Evolutionary conservation across 345 rosid genomes (phyloP).

Genomic region (Fremontodendron californicum): DNA sequence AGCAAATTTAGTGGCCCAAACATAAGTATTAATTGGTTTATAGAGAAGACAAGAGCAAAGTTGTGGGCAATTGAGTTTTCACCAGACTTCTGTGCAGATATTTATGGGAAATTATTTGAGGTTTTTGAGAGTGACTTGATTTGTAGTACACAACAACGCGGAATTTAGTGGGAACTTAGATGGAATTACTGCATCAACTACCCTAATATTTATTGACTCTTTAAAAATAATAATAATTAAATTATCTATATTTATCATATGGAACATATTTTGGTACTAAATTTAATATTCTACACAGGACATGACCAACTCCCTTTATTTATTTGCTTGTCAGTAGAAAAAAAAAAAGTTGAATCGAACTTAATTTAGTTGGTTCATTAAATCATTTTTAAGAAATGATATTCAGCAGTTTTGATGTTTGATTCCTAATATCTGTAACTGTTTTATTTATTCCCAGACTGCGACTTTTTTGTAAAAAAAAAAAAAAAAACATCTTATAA

Average conservation of each 20-base stretch:
- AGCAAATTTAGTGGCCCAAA: background rate
- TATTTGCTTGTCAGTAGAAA: background rate
- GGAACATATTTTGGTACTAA: background rate
- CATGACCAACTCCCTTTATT: background rate
- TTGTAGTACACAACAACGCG: background rate
- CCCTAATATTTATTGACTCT: background rate
- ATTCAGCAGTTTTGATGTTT: too few relatives aligned
- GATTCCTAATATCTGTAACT: too few relatives aligned
- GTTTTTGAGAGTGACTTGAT: background rate
- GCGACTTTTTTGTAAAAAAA: too few relatives aligned
- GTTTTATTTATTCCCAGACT: too few relatives aligned
- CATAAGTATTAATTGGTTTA: background rate
- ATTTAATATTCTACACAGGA: background rate
- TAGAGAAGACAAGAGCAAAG: background rate
- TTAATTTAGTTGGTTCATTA: too few relatives aligned
- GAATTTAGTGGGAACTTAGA: background rate
- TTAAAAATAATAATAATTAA: background rate
- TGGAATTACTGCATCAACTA: constrained; percentile 1
- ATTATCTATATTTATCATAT: background rate
- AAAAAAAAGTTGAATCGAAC: too few relatives aligned
- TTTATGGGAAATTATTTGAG: constrained; percentile 8
- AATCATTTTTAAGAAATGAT: too few relatives aligned
- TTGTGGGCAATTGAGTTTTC: background rate
- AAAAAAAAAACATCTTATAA: too few relatives aligned
- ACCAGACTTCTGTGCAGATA: background rate